These are phyloP conservation scores for Suhomyces tanzawaensis DNA, from an alignment of 805 yeast species.

Conservation along the genomic window DNA sequence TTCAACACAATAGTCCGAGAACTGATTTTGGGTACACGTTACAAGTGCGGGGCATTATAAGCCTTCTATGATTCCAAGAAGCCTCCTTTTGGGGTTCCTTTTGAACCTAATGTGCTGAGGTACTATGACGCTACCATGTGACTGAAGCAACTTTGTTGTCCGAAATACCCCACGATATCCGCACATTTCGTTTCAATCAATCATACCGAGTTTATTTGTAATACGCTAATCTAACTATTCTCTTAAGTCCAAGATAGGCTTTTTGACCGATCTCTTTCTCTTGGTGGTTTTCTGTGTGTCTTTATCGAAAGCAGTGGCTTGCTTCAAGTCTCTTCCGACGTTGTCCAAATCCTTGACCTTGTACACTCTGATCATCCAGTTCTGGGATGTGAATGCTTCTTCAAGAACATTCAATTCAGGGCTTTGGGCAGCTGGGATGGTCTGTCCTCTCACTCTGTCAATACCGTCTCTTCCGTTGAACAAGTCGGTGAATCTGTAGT, in stretches of 20 bases:
- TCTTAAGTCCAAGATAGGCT: slow-evolving; percentile 54
- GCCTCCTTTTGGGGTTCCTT: too few relatives aligned
- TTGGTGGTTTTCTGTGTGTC: slow-evolving; percentile 31
- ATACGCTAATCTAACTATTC: slow-evolving; percentile 19
- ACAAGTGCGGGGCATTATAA: too few relatives aligned
- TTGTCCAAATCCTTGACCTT: slow-evolving; percentile 86
- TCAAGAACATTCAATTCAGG: slow-evolving; percentile 71
- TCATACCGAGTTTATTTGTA: not conserved
- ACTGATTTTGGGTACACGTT: too few relatives aligned
- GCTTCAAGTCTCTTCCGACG: slow-evolving; percentile 73
- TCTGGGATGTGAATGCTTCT: slow-evolving; percentile 92
- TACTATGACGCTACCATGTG: too few relatives aligned
- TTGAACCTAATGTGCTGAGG: too few relatives aligned
- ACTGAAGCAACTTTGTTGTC: too few relatives aligned
- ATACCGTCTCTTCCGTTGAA: slow-evolving; percentile 58
- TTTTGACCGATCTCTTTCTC: slow-evolving; percentile 44
- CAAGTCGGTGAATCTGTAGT: slow-evolving; percentile 77
- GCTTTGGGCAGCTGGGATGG: slow-evolving; percentile 50
- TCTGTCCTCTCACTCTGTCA: slow-evolving; percentile 89
- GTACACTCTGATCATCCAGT: slow-evolving; percentile 95
- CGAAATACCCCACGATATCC: too few relatives aligned
- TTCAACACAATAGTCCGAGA: too few relatives aligned
- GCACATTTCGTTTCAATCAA: too few relatives aligned
- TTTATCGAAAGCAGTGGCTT: slow-evolving; percentile 55
- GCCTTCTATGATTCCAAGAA: too few relatives aligned